These are phyloP conservation scores for Abrus precatorius DNA, from an alignment of 306 rosid genomes.

Conservation along the genomic window DNA sequence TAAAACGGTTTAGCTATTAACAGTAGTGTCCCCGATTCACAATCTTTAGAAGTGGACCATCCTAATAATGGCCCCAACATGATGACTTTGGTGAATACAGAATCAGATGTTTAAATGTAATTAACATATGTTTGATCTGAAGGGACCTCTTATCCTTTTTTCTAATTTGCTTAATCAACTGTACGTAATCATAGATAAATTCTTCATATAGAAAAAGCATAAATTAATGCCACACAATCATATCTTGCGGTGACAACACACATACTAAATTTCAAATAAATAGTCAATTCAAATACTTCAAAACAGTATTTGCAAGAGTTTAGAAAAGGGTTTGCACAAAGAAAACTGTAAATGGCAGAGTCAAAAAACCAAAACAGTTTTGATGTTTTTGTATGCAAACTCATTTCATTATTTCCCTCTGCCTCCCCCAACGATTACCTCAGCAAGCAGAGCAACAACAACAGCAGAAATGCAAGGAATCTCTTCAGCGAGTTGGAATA, in stretches of 20 bases:
- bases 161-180: background rate
- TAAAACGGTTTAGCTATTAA: constrained; percentile 5
- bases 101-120: background rate
- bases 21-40: background rate
- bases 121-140: background rate
- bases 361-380: background rate
- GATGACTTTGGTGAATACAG: background rate
- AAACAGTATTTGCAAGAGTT: constrained; percentile 1
- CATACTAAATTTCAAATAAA: background rate
- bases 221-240: constrained; percentile 1
- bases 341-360: background rate
- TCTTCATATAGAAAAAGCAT: background rate
- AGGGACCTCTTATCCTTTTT: background rate
- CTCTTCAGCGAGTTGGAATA: constrained; percentile 98
- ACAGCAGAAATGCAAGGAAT: constrained; percentile 99
- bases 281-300: constrained; percentile 12
- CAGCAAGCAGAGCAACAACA: constrained; percentile 94
- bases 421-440: constrained; percentile 58
- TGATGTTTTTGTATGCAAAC: constrained; percentile 4
- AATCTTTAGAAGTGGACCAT: background rate
- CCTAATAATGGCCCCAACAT: background rate
- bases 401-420: background rate
- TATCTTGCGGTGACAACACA: constrained; percentile 25
- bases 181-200: background rate
- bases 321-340: background rate